These are phyloP conservation scores for Globisporangium barbulae DNA, from an alignment of 352 stramenopile species.

Conservation along the genomic window DNA sequence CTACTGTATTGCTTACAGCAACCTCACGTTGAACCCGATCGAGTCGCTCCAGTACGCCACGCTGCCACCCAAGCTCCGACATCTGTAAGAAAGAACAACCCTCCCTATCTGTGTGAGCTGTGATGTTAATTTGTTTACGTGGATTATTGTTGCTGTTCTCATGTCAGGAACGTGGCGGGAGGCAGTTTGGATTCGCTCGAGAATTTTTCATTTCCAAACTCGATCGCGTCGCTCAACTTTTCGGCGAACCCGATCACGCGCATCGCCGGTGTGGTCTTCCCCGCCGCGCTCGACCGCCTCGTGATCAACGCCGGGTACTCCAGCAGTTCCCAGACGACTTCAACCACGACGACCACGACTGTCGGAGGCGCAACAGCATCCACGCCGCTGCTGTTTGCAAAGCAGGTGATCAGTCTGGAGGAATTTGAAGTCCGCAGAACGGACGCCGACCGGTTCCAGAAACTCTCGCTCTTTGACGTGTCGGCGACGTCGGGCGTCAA, in stretches of 20 bases:
- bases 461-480: slow-evolving; percentile 12
- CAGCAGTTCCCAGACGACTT: no score
- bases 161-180: slow-evolving; percentile 10
- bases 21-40: slow-evolving; percentile 36
- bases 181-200: slow-evolving; percentile 19
- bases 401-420: slow-evolving; percentile 8
- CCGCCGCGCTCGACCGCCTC: slow-evolving; percentile 23
- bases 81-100: slow-evolving; percentile 22
- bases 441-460: slow-evolving; percentile 27
- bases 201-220: slow-evolving; percentile 35
- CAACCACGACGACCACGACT: not conserved
- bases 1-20: slow-evolving; percentile 16
- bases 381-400: slow-evolving; percentile 3
- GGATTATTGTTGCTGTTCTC: not conserved
- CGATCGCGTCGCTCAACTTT: slow-evolving; percentile 31
- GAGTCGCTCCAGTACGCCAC: slow-evolving; percentile 23
- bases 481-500: slow-evolving; percentile 9
- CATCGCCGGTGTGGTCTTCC: slow-evolving; percentile 35
- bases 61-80: slow-evolving; percentile 23
- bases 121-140: not conserved
- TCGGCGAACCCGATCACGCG: slow-evolving; percentile 32
- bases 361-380: not conserved
- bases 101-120: no score
- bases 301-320: slow-evolving; percentile 14
- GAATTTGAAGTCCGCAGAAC: slow-evolving; percentile 42